A percentile compares a stretch with the other conserved stretches of the same genome.
These are phyloP conservation scores for Solanum okadae DNA, from an alignment of 257 asterid species.

Conservation along the genomic window DNA sequence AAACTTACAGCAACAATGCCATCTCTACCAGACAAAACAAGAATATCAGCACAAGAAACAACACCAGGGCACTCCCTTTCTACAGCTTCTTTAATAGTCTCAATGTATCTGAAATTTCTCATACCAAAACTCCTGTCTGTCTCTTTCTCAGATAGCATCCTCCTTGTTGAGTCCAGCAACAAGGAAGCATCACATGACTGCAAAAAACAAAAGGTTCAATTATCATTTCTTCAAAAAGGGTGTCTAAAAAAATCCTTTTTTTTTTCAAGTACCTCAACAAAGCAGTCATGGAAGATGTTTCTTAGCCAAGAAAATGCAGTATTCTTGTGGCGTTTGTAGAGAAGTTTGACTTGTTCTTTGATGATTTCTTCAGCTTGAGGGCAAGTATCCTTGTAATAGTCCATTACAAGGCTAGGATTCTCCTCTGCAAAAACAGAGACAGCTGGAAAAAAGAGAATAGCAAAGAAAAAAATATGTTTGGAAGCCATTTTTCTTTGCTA, in stretches of 20 bases:
- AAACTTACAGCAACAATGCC: conserved; percentile 57
- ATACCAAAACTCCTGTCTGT: conserved; percentile 92
- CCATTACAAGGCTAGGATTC: conserved; percentile 45
- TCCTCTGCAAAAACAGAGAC: conserved; percentile 29
- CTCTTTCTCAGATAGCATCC: conserved; percentile 80
- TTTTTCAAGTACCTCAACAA: conserved; percentile 51
- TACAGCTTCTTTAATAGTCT: conserved; percentile 75
- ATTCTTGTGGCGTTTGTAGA: conserved; percentile 97
- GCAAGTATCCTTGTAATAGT: conserved; percentile 78
- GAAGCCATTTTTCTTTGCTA: conserved; percentile 15
- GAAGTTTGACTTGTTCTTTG: conserved; percentile 79
- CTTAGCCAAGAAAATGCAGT: conserved; percentile 98
- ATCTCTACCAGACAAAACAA: conserved; percentile 88
- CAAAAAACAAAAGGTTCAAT: neutral
- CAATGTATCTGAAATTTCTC: conserved; percentile 91
- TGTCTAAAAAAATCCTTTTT: neutral
- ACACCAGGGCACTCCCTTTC: conserved; percentile 97
- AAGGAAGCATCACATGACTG: conserved; percentile 98
- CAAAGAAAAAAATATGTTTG: conserved; percentile 36
- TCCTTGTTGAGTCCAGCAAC: conserved; percentile 87
- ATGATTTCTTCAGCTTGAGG: conserved; percentile 97
- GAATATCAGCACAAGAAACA: conserved; percentile 90
- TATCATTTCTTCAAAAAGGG: neutral
- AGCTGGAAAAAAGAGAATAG: conserved; percentile 23
- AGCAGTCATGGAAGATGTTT: conserved; percentile 97